Percentiles rank a stretch among this genome's conserved stretches.
phyloP scores from a whole-genome alignment of 805 yeast genomes.

The Cyberlindnera euphorbiiphila region DNA sequence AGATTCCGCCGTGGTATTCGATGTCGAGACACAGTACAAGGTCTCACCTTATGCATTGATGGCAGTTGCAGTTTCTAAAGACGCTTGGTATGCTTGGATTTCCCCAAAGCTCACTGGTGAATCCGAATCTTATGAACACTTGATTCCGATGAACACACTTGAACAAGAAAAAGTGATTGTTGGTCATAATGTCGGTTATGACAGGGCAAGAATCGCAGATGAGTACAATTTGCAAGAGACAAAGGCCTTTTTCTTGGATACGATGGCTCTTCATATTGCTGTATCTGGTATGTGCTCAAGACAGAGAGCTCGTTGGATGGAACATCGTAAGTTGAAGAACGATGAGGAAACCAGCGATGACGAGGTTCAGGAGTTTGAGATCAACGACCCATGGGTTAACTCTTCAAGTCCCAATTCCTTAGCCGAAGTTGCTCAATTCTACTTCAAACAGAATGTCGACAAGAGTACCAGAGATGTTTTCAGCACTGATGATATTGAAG shows the following conservation, averaged over 20 bases:
- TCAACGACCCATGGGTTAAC: conserved; percentile 82
- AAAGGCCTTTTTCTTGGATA: conserved; percentile 79
- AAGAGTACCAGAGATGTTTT: conserved; percentile 69
- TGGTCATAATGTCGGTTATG: conserved; percentile 91
- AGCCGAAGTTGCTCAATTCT: conserved; percentile 72
- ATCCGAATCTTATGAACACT: conserved; percentile 44
- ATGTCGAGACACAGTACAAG: conserved; percentile 83
- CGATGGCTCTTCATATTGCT: conserved; percentile 91
- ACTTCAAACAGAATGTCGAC: conserved; percentile 64
- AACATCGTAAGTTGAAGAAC: conserved; percentile 39
- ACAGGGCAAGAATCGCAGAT: conserved; percentile 79
- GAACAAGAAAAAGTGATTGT: conserved; percentile 54
- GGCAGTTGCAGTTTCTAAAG: conserved; percentile 72
- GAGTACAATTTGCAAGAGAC: conserved; percentile 71
- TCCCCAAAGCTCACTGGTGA: conserved; percentile 75
- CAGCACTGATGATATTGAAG: conserved; percentile 47
- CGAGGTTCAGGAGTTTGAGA: conserved; percentile 27
- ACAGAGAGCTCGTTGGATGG: conserved; percentile 77
- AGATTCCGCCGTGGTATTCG: conserved; percentile 76
- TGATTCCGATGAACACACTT: conserved; percentile 68
- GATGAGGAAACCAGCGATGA: conserved; percentile 19
- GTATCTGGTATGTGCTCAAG: conserved; percentile 88
- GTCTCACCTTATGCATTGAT: conserved; percentile 68
- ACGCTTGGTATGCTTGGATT: conserved; percentile 94
- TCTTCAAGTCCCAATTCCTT: conserved; percentile 76